These are phyloP conservation scores for Ajuga reptans DNA, from an alignment of 305 asterid genomes.

Conservation along the genomic window DNA sequence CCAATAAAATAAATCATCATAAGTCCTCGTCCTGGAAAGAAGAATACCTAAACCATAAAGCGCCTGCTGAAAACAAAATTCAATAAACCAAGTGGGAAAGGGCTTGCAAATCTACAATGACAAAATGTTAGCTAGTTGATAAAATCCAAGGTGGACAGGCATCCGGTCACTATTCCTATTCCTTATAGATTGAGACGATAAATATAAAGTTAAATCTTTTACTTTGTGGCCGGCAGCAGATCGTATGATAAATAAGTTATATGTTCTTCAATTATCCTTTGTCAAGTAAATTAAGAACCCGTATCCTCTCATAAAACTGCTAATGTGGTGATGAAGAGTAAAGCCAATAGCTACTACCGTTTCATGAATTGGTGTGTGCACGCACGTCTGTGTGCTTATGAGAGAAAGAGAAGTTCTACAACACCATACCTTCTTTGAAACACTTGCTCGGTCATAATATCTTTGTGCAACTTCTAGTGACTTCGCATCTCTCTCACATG, in stretches of 20 bases:
- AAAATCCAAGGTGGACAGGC: not conserved
- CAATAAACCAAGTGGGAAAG: not conserved
- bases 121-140: not conserved
- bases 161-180: not conserved
- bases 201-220: not conserved
- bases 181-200: not conserved
- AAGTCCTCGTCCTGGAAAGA: not conserved
- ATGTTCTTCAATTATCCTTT: not conserved
- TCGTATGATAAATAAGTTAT: not conserved
- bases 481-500: constrained; percentile 74
- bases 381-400: not conserved
- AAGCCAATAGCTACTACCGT: not conserved
- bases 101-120: not conserved
- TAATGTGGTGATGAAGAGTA: not conserved
- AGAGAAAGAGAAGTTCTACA: not conserved
- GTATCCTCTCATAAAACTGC: not conserved
- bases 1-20: constrained; percentile 14
- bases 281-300: not conserved
- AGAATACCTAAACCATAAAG: not conserved
- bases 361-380: not conserved
- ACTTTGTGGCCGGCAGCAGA: not conserved
- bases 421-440: constrained; percentile 55
- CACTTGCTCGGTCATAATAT: constrained; percentile 73
- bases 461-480: constrained; percentile 69
- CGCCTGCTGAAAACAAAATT: not conserved